Base-by-base conservation (phyloP, 2,329 filamentous ascomycete species). In the Cercospora beticola region DNA sequence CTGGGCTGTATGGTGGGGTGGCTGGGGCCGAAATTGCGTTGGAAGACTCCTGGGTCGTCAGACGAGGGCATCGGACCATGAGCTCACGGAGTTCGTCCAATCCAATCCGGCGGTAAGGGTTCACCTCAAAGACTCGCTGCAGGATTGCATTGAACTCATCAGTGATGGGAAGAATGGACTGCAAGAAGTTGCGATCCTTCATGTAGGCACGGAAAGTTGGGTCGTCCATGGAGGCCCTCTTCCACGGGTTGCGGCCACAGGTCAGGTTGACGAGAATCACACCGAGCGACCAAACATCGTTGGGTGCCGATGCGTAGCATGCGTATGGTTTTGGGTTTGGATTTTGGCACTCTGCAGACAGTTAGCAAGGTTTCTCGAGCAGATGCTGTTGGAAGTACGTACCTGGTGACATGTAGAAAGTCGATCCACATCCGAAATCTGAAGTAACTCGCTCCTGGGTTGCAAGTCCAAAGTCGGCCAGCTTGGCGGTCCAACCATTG, bases 341-440 rank as follows among this genome's bases (percentile, higher is more conserved):
- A 76, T 93, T 92, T 81, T 97, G 89, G 79, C 95, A 99, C 88
- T 99, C 95, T 97, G 81, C 65, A 72, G 36, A 70, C 65, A 57
- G 65, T 71, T 63, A 67, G 69, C 30, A 43, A 8, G 7, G 6
- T 23, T 21, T 62, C 77, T 33, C 65, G 16, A 49, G 59, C 33
- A 59, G 10, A 67, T 70, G 16, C 16, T 26, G n/a, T 14, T 8
- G 28, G 10, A 0, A 4, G 8, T 6, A 71, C 73, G 28, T 91
- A 97, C 94, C 94, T 88, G 95, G 95, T 78, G 93, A 97, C 95
- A 98, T 99, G 84, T 99, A 99, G 78, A 98, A 98, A 14, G 94
- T 98, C 33, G 95, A 98, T 72, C 95, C 95, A 80, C 95, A 99
- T 77, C 95, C 95, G 81, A 97, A 97, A 80, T 99, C 95, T 75